A percentile compares a stretch with the other conserved stretches of the same genome.
phyloP scores from a whole-genome alignment of 306 rosid species.

The Ceratonia siliqua region DNA sequence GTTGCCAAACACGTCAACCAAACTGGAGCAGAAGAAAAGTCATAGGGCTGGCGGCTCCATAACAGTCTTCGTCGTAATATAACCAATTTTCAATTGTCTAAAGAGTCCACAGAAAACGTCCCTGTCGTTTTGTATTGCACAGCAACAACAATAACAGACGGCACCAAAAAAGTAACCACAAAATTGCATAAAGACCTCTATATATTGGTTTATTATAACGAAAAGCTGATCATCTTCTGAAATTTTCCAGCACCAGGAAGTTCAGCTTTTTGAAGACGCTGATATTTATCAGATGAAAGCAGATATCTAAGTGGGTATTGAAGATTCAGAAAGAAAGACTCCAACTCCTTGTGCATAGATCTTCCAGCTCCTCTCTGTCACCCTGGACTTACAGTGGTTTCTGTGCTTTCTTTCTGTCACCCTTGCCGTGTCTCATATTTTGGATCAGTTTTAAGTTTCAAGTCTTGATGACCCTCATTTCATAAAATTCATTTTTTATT shows the following conservation, averaged over 20 bases:
- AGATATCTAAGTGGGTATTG: neutral
- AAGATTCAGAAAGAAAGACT: neutral
- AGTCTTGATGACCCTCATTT: neutral
- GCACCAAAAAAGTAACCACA: neutral
- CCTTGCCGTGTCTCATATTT: neutral
- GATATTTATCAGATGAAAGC: neutral
- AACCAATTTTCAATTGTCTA: neutral
- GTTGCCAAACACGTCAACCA: neutral
- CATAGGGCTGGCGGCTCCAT: slow-evolving; percentile 16
- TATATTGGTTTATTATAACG: neutral
- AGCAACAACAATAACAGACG: neutral
- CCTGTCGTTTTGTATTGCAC: neutral
- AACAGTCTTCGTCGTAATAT: neutral
- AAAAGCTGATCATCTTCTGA: neutral
- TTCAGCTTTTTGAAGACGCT: neutral
- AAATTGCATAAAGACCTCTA: neutral
- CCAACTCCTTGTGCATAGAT: neutral
- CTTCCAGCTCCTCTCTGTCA: neutral
- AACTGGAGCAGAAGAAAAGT: neutral
- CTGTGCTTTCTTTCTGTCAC: neutral
- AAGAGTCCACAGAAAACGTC: neutral
- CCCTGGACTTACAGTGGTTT: neutral
- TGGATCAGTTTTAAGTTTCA: neutral
- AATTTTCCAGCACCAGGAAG: slow-evolving; percentile 8
- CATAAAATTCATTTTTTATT: neutral